phyloP scores from a whole-genome alignment of 768 basidiomycete species.

The Daedaleopsis sinensis region DNA sequence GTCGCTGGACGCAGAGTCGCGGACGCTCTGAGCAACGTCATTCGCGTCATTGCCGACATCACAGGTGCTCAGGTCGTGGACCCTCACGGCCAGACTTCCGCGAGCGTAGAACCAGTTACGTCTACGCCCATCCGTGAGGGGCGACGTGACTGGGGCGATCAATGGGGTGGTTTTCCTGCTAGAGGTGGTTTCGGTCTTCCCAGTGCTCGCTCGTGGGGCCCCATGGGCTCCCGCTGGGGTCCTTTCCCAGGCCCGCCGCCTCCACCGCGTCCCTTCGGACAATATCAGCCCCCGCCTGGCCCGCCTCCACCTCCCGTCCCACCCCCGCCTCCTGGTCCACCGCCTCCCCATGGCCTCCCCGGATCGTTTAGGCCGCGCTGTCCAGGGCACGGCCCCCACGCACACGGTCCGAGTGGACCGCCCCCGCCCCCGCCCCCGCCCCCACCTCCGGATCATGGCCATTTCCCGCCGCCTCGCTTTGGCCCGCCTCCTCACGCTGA shows the following conservation, averaged over 20 bases:
- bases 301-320: conserved; percentile 20
- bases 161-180: background rate
- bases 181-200: conserved; percentile 10
- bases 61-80: conserved; percentile 10
- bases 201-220: conserved; percentile 12
- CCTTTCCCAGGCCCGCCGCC: conserved; percentile 14
- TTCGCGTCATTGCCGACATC: conserved; percentile 52
- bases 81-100: background rate
- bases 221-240: conserved; percentile 12
- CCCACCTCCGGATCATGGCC: conserved; percentile 6
- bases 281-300: conserved; percentile 3
- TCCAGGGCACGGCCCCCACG: conserved; percentile 5
- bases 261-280: conserved; percentile 14
- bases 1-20: conserved; percentile 67
- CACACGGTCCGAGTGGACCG: conserved; percentile 5
- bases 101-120: conserved; percentile 14
- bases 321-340: conserved; percentile 19
- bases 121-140: conserved; percentile 23
- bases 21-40: conserved; percentile 61
- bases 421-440: conserved; percentile 17
- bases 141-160: background rate
- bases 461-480: conserved; percentile 7
- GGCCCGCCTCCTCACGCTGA: conserved; percentile 1
- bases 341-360: conserved; percentile 13
- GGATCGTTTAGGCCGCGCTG: conserved; percentile 12